A percentile compares a stretch with the other conserved stretches of the same genome.
phyloP scores from a whole-genome alignment of 75 land plant species.

The Chamaecyparis obtusa region DNA sequence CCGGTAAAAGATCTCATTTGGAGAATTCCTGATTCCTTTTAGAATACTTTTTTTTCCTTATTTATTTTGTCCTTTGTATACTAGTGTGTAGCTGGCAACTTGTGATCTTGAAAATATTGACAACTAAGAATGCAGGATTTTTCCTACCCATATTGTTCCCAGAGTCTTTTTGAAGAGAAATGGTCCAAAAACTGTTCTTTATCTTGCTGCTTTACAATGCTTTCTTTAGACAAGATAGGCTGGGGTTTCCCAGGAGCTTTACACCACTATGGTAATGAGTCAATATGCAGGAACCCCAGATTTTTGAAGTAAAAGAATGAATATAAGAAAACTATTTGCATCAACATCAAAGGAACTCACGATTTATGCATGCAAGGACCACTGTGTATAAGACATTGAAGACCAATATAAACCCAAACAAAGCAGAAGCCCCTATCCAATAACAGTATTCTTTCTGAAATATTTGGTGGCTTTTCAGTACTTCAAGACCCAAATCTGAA shows the following conservation, averaged over 20 bases:
- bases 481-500: too few species aligned
- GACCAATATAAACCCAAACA: too few species aligned
- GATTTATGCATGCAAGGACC: too few species aligned
- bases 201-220: slow-evolving; percentile 34
- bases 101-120: neutral
- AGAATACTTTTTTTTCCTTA: too few species aligned
- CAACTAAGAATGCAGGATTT: slow-evolving; percentile 24
- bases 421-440: too few species aligned
- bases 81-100: neutral
- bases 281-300: neutral
- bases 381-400: too few species aligned
- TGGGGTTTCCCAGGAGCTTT: slow-evolving; percentile 73
- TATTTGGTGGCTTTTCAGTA: too few species aligned
- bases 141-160: slow-evolving; percentile 21
- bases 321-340: neutral
- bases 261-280: neutral
- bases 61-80: neutral
- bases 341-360: too few species aligned
- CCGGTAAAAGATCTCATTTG: neutral
- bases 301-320: neutral
- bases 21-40: neutral
- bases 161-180: neutral
- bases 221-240: slow-evolving; percentile 70
- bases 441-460: too few species aligned
- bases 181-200: neutral